Percentiles rank a stretch among this genome's conserved stretches.
phyloP scores from a whole-genome alignment of 2,329 filamentous ascomycete genomes.

The Beauveria varroae region DNA sequence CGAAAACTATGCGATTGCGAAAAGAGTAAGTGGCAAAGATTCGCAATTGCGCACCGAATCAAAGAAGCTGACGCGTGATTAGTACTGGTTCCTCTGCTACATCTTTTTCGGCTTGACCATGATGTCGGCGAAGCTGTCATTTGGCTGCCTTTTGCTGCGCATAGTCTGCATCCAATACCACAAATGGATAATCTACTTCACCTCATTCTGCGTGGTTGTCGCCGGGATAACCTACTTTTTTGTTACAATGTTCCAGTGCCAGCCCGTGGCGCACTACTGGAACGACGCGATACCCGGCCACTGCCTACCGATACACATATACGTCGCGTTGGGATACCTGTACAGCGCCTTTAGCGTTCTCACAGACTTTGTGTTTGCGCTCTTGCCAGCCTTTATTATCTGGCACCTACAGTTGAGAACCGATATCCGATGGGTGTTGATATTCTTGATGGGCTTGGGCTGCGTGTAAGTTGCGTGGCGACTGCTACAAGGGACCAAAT shows the following conservation, averaged over 20 bases:
- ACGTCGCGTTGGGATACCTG: conserved; percentile 40
- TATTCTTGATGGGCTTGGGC: conserved; percentile 45
- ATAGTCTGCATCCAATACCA: conserved; percentile 16
- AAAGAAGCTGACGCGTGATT: not conserved
- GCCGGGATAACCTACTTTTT: conserved; percentile 25
- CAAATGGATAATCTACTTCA: conserved; percentile 21
- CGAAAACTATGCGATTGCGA: conserved; percentile 19
- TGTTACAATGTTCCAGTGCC: conserved; percentile 24
- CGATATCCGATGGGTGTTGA: conserved; percentile 40
- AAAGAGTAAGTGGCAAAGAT: conserved; percentile 21
- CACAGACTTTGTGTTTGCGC: conserved; percentile 39
- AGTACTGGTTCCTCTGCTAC: conserved; percentile 19
- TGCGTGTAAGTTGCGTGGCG: conserved; percentile 30
- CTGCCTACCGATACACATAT: conserved; percentile 26
- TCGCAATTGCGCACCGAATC: not conserved
- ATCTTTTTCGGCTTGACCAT: conserved; percentile 19
- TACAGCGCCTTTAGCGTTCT: conserved; percentile 39
- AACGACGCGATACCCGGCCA: conserved; percentile 17
- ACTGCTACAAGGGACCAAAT: not conserved
- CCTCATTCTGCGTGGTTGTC: conserved; percentile 21
- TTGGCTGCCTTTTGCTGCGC: conserved; percentile 20
- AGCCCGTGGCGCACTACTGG: conserved; percentile 23
- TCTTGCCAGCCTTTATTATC: conserved; percentile 44
- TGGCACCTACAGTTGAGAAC: conserved; percentile 43
- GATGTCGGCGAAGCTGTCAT: conserved; percentile 19